Evolutionary conservation across 2,329 filamentous ascomycete genomes (phyloP), one percentile per base, ranked within the genome.

Genomic region (Fusarium fracticaudum): DNA sequence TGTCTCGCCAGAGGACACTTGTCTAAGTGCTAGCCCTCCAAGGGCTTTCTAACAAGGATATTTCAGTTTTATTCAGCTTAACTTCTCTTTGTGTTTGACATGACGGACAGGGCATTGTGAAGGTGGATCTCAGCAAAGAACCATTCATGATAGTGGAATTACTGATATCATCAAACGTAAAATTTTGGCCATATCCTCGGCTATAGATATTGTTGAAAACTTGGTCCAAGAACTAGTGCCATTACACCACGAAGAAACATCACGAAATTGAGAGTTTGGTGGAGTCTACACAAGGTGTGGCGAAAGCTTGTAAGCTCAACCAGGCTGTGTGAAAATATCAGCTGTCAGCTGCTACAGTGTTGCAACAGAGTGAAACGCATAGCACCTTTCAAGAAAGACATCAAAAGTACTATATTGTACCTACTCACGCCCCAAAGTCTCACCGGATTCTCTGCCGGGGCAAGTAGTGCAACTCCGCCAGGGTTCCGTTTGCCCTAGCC

Each of bases 1-100:
- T 64, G 69, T 69, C 77, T 76, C 77, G 45, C 67, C 63, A 61
- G 45, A 67, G 62, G 57, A 67, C 58, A 60, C 53, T 64, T 62
- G 38, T 62, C 31, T 61, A 15, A 43, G 58, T 61, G 43, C 71
- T 70, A 57, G 24, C 40, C 40, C 31, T 38, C 29, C 47, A 44
- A 47, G 29, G 48, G n/a, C 48, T 9, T 35, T 40, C 31, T 43
- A 31, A 33, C 71, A 69, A 62, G 63, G 61, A 51, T 51, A 55
- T 31, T 59, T 71, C 43, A 33, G 18, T 60, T 71, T 75, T 76
- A 41, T 26, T 60, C 38, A 43, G 15, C 38, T 43, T 55, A 22
- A 41, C 14, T n/a, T 29, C 62, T 48, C 40, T 33, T 59, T 35
- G 37, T 60, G 38, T 57, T 35, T 35, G 33, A 15, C 33, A 8